Evolutionary conservation across 1,284 basidiomycete species (phyloP), one percentile per base, ranked within the genome.

Genomic region (Cystobasidiaceae sp.): DNA sequence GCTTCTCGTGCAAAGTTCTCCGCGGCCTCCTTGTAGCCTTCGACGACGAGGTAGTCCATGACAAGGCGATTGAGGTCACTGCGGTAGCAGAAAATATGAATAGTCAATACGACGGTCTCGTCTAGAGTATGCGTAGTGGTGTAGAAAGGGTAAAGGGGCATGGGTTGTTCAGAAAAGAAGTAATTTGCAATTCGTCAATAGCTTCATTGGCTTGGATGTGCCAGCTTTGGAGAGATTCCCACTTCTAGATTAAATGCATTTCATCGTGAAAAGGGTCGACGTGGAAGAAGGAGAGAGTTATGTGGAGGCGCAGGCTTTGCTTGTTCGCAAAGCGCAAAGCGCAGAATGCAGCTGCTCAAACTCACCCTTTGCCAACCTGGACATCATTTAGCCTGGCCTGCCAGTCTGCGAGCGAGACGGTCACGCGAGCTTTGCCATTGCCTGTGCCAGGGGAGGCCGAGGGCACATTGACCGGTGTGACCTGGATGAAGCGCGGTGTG

Each of bases 41-140:
- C 93, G 63, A 96, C 92, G 69, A 97, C 89, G 66, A 98, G 86
- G 77, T 97, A 98, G 77, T 99, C 92, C 86, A 97, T 93, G 50
- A 98, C 85, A n/a, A 98, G 83, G 4, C 87, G 84, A 77, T 98
- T 96, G 67, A 98, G 80, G 77, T 98, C 93, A 78, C 94, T 89
- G 70, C 64, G 28, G 11, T 28, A 27, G 28, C 19, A 7, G 33
- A 45, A 37, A 34, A 23, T 34, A 25, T 21, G 27, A 21, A 57
- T 15, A 23, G 28, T 27, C 54, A 41, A 15, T 21, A 39, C 34
- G 27, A 34, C 43, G 41, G 5, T 39, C 19, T 1, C 9, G 17
- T 37, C 23, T 25, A 32, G 25, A 25, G 19, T 11, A 39, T 25
- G 28, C 3, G 37, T 4, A n/a, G 9, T 13, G 33, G 39, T 27